phyloP scores from a whole-genome alignment of 495 filamentous ascomycete species.

The Bathelium albidoporum region DNA sequence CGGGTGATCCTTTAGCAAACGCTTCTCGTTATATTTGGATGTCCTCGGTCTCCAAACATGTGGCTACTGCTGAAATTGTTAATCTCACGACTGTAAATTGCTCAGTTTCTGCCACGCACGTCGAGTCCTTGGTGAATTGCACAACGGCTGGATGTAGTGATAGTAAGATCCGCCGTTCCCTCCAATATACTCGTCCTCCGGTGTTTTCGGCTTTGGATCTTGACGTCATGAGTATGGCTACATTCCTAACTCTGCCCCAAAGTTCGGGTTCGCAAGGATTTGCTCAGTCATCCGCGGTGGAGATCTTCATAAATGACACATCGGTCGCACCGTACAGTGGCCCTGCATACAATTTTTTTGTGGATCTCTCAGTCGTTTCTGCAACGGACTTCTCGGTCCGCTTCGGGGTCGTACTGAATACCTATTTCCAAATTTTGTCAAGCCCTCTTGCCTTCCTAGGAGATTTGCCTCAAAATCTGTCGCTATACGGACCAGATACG shows the following conservation, averaged over 20 bases:
- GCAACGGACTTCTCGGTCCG: slow-evolving; percentile 12
- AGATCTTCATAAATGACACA: background rate
- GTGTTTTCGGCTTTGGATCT: slow-evolving; percentile 15
- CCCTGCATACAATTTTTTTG: background rate
- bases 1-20: background rate
- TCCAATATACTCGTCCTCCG: slow-evolving; percentile 4
- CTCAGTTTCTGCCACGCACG: slow-evolving; percentile 11
- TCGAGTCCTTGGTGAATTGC: slow-evolving; percentile 15
- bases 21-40: background rate
- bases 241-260: slow-evolving; percentile 7
- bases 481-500: slow-evolving; percentile 20
- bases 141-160: slow-evolving; percentile 8
- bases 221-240: background rate
- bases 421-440: slow-evolving; percentile 16
- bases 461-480: slow-evolving; percentile 10
- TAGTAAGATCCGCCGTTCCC: slow-evolving; percentile 12
- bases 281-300: background rate
- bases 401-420: slow-evolving; percentile 17
- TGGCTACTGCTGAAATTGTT: background rate
- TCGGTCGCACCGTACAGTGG: background rate
- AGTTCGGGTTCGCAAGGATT: background rate
- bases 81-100: slow-evolving; percentile 12
- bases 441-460: slow-evolving; percentile 12
- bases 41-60: background rate
- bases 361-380: slow-evolving; percentile 11